phyloP scores from a whole-genome alignment of 192 early-diverging fungal species.

The Coemansia sp. region DNA sequence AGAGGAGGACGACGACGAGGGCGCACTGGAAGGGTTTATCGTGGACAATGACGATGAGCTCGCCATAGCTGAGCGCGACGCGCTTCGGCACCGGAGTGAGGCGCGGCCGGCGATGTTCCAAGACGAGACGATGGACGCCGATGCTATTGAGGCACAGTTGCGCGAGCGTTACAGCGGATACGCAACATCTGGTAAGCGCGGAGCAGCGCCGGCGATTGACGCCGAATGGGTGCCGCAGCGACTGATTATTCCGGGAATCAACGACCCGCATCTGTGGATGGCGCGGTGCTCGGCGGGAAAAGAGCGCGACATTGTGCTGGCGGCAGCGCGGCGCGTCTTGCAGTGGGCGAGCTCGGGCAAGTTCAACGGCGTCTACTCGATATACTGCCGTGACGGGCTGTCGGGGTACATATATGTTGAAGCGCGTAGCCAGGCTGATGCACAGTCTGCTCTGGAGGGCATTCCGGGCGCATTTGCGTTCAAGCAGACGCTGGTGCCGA shows the following conservation, averaged over 20 bases:
- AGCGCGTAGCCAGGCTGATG: conserved; percentile 73
- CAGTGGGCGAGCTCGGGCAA: conserved; percentile 63
- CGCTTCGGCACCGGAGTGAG: conserved; percentile 55
- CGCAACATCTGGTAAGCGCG: conserved; percentile 42
- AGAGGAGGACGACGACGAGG: conserved; percentile 73
- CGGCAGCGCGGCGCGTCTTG: conserved; percentile 73
- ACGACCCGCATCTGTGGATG: conserved; percentile 91
- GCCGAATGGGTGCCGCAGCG: conserved; percentile 65
- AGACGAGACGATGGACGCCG: conserved; percentile 78
- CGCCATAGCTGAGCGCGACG: conserved; percentile 58
- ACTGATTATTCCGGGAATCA: conserved; percentile 78
- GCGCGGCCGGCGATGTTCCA: conserved; percentile 71
- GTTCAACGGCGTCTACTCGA: conserved; percentile 74
- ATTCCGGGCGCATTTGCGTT: conserved; percentile 73
- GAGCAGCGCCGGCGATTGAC: conserved; percentile 57
- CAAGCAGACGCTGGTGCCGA: conserved; percentile 78
- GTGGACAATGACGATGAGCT: conserved; percentile 73
- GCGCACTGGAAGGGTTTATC: conserved; percentile 56
- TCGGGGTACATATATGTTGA: conserved; percentile 94
- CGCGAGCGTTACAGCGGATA: conserved; percentile 73
- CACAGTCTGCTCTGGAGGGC: conserved; percentile 73
- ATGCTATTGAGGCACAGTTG: conserved; percentile 75
- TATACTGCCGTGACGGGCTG: conserved; percentile 79
- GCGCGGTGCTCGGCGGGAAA: conserved; percentile 81
- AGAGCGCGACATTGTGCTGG: conserved; percentile 84